These are phyloP conservation scores for Triticum urartu DNA, from an alignment of 176 grass and related monocot genomes.

Conservation along the genomic window DNA sequence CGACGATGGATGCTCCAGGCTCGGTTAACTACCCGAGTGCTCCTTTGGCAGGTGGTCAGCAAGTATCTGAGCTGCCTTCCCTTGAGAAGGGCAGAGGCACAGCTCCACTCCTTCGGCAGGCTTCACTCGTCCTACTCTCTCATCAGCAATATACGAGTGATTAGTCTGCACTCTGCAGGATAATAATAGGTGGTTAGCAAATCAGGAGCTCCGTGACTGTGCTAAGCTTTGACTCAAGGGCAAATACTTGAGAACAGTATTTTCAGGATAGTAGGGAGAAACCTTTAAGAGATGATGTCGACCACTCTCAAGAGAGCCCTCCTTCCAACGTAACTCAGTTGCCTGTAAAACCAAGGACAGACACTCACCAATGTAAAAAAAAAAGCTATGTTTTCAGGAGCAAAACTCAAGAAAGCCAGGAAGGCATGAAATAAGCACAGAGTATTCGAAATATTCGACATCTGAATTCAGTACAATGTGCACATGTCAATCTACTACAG, in stretches of 20 bases:
- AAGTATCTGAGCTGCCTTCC: slow-evolving; percentile 50
- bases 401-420: neutral
- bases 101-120: slow-evolving; percentile 55
- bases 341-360: slow-evolving; percentile 34
- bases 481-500: neutral
- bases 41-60: slow-evolving; percentile 49
- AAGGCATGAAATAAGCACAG: neutral
- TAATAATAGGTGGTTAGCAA: neutral
- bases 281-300: slow-evolving; percentile 53
- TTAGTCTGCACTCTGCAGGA: slow-evolving; percentile 56
- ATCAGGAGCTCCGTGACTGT: neutral
- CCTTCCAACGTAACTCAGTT: slow-evolving; percentile 52
- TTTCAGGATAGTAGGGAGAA: neutral
- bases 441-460: neutral
- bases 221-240: neutral
- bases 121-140: slow-evolving; percentile 64
- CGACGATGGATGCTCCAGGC: slow-evolving; percentile 28
- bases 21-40: slow-evolving; percentile 21
- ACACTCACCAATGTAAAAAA: neutral
- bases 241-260: neutral
- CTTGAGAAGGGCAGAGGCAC: slow-evolving; percentile 60
- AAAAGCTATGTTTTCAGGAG: neutral
- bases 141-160: slow-evolving; percentile 53
- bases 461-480: neutral
- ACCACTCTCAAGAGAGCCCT: slow-evolving; percentile 46